Conservation (phyloP, 2,329 filamentous ascomycete species). For the Lachnellula subtilissima region DNA sequence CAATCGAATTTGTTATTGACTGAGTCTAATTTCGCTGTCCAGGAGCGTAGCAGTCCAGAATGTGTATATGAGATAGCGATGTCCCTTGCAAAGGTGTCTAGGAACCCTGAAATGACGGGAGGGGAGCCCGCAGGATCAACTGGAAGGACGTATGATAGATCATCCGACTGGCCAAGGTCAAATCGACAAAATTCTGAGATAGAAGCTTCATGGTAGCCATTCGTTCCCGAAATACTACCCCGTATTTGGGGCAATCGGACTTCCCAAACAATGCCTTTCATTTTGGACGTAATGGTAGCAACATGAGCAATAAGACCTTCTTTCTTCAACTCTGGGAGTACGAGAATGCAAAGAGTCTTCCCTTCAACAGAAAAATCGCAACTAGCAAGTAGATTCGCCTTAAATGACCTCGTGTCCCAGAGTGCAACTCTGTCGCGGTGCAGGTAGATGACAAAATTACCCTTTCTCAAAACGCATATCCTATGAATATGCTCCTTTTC, state of each 20-base stretch:
- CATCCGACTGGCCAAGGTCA: constrained; percentile 55
- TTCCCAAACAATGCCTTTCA: constrained; percentile 79
- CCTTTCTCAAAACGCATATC: constrained; percentile 72
- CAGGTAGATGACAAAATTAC: constrained; percentile 75
- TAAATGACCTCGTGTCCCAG: constrained; percentile 68
- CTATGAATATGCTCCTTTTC: constrained; percentile 70
- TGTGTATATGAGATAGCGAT: constrained; percentile 80
- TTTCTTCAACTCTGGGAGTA: constrained; percentile 60
- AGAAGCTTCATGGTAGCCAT: constrained; percentile 34
- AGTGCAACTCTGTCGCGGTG: constrained; percentile 65
- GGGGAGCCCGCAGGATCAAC: constrained; percentile 80
- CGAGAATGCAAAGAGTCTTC: constrained; percentile 74
- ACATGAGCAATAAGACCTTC: constrained; percentile 58
- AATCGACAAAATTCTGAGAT: constrained; percentile 69
- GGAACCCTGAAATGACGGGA: constrained; percentile 67
- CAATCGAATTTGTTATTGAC: constrained; percentile 64
- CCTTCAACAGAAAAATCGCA: constrained; percentile 56
- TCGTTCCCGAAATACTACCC: constrained; percentile 28
- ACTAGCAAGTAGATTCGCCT: constrained; percentile 54
- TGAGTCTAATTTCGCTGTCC: constrained; percentile 72
- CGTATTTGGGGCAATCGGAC: constrained; percentile 53
- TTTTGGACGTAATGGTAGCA: constrained; percentile 75
- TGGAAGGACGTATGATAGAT: constrained; percentile 64
- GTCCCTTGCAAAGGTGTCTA: constrained; percentile 82
- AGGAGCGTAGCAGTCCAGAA: constrained; percentile 71